Evolutionary conservation across 345 rosid species (phyloP), one percentile per base, ranked within the genome.

Genomic region (Heritiera fomes): DNA sequence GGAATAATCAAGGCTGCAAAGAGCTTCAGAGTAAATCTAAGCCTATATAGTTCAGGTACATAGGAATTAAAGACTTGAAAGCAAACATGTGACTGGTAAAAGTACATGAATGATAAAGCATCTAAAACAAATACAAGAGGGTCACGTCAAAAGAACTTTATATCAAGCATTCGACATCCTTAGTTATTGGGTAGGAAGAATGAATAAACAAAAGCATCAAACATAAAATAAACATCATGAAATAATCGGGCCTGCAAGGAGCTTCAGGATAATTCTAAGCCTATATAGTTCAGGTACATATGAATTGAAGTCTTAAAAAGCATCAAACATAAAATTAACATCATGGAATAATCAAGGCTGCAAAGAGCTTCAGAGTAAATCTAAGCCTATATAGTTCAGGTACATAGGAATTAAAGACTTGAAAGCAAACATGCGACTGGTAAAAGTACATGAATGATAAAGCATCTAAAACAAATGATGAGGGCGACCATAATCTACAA

Each of bases 131-230:
- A 77, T 32, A 64, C 72, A 78, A 80, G 56, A 50, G 20, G 63
- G 73, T 61, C 38, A 52, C 73, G 52, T 84, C 77, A 64, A 64
- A 58, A 67, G 34, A 67, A 47, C 45, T 43, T 23, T 23, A 6
- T 0, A 12, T 40, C 13, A 14, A 3, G 20, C 41, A 2, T 74
- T 18, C 53, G 3, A 41, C 20, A 53, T 58, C 34, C 77, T 10
- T 18, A 50, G 14, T 5, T 12, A 11, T 45, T 47, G 34, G n/a
- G 14, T 53, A 45, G 55, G 30, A 81, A 53, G 62, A 32, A 12
- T 32, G 38, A 38, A 8, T 32, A 45, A 32, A 72, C 49, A 34
- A 65, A 79, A 34, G 49, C 43, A 23, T 34, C 38, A 34, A 34
- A 34, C 7, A 15, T 28, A 38, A 55, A 32, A 55, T n/a, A 38